Conservation (phyloP, 1,139 yeast genomes). For the Suhomyces choctaworum region DNA sequence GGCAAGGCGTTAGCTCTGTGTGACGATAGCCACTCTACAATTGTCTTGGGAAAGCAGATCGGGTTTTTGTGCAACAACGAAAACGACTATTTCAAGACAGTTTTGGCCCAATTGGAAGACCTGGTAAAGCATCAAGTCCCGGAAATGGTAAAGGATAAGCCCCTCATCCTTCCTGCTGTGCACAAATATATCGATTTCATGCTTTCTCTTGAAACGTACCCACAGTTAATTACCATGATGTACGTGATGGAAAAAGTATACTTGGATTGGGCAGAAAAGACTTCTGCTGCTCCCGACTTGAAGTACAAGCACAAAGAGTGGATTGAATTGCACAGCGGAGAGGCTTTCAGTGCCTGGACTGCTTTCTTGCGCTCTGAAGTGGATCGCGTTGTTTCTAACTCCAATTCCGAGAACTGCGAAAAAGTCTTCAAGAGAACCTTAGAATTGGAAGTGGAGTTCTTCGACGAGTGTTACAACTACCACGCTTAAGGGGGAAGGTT, state of each 20-base stretch:
- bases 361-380: slow-evolving; percentile 45
- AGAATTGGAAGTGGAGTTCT: slow-evolving; percentile 45
- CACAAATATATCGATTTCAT: slow-evolving; percentile 39
- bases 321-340: slow-evolving; percentile 54
- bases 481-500: too few relatives aligned
- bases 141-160: slow-evolving; percentile 18
- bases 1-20: slow-evolving; percentile 49
- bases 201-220: slow-evolving; percentile 35
- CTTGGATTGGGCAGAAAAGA: slow-evolving; percentile 49
- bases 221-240: slow-evolving; percentile 45
- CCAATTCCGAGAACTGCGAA: slow-evolving; percentile 26
- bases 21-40: slow-evolving; percentile 36
- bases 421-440: slow-evolving; percentile 34
- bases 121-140: slow-evolving; percentile 19
- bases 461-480: slow-evolving; percentile 44
- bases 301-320: slow-evolving; percentile 51
- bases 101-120: slow-evolving; percentile 33
- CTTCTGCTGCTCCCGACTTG: slow-evolving; percentile 27
- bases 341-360: slow-evolving; percentile 48
- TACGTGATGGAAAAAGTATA: slow-evolving; percentile 54
- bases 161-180: slow-evolving; percentile 33
- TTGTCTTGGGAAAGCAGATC: slow-evolving; percentile 48
- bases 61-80: slow-evolving; percentile 52
- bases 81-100: slow-evolving; percentile 45
- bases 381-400: slow-evolving; percentile 29